Evolutionary conservation across 2,329 filamentous ascomycete species (phyloP), one percentile per base, ranked within the genome.

Genomic region (Albifimbria verrucaria): DNA sequence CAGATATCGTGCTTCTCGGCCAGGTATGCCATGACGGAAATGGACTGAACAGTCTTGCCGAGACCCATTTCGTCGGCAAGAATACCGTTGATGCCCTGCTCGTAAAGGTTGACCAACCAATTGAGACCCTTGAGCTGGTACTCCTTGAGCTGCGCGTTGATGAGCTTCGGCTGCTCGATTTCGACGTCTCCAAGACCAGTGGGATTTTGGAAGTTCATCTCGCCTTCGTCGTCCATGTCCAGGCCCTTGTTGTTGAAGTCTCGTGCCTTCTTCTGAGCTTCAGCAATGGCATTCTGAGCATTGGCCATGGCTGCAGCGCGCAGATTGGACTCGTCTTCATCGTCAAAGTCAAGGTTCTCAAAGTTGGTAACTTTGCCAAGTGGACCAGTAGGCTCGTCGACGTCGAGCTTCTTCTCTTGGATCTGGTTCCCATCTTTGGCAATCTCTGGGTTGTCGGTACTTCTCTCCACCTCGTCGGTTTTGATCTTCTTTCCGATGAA

Each of bases 401-500:
- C 68, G 52, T 82, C 72, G 18, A 81, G 63, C 50, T 73, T 74
- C 45, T 72, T 69, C n/a, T 76, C 67, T 2, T 63, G 60, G 36
- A 71, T 65, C 23, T 68, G 62, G 48, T 76, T 66, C 7, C 74
- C 75, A 49, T 80, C 77, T 48, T 80, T 79, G 10, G 81, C 78
- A 48, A 88, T 86, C 47, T 89, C 87, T 7, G 85, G 85, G 65
- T 92, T 91, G 64, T 94, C 90, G 21, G 91, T 94, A 48, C 90
- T 93, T 55, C 88, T 82, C 73, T 99, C 92, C 47, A 96, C 91
- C 67, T 97, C 92, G 62, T 94, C 89, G 1, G 93, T 97, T 76
- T 96, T 96, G 74, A 97, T 96, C 79, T 99, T 99, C 77, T 96
- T 96, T 70, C 94, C 93, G 64, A 99, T 97, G 72, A 99, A 99